Evolutionary conservation across 306 rosid species (phyloP).

Genomic region (Heteromeles arbutifolia): DNA sequence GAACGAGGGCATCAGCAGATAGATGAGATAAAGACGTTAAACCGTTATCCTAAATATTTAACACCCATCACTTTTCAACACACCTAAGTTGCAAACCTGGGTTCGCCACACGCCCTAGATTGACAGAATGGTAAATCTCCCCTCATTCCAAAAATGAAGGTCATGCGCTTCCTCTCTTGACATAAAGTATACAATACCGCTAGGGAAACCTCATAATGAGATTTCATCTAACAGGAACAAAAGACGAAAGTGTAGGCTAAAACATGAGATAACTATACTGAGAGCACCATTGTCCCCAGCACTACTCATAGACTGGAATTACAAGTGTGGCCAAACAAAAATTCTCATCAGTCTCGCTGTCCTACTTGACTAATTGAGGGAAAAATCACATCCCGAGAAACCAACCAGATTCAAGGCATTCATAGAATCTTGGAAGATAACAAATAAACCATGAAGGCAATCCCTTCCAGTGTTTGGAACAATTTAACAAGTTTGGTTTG

Average conservation of each 20-base stretch:
- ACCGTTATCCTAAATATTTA: conserved; percentile 32
- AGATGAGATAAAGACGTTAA: conserved; percentile 39
- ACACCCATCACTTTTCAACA: conserved; percentile 29
- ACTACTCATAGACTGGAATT: not conserved
- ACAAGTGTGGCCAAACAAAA: conserved; percentile 9
- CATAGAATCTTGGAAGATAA: not conserved
- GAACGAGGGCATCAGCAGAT: conserved; percentile 45
- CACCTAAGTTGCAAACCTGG: conserved; percentile 14
- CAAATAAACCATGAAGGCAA: conserved; percentile 14
- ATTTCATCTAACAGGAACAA: conserved; percentile 8
- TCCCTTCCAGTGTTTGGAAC: not conserved
- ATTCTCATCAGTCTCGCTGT: conserved; percentile 3
- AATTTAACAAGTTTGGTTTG: not conserved
- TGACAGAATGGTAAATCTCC: conserved; percentile 6
- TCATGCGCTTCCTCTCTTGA: conserved; percentile 2
- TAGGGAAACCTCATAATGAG: not conserved
- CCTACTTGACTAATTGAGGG: conserved; percentile 1
- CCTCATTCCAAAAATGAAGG: conserved; percentile 14
- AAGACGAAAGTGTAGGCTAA: not conserved
- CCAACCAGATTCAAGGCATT: conserved; percentile 6
- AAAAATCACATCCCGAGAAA: conserved; percentile 3
- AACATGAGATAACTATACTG: conserved; percentile 4
- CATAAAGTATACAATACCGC: conserved; percentile 11
- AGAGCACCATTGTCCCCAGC: not conserved
- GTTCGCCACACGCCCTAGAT: conserved; percentile 19